Base-by-base conservation (phyloP, 495 filamentous ascomycete species). In the Tuber microsphaerosporum region DNA sequence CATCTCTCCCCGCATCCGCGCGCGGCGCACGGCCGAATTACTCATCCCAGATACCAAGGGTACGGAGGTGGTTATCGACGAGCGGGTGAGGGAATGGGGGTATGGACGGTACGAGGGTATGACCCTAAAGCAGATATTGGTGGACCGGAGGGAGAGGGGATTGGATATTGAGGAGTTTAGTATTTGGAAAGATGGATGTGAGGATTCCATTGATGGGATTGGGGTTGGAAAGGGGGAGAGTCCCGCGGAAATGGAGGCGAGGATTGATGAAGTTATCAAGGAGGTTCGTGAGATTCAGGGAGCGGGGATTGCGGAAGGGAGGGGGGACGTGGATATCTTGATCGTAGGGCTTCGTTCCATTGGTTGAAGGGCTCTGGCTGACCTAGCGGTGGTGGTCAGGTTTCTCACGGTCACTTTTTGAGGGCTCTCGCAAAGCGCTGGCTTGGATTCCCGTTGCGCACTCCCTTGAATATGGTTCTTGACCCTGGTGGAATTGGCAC, bases 81-180 rank as follows among this genome's bases (percentile, higher is more conserved):
- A 94, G 75, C 89, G 91, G 71, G 89, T 97, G 42, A 87, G 91
- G 19, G 94, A 99, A 83, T 99, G 94, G 94, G 93, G 97, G 84
- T 99, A 99, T 80, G 95, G 95, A 17, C 89, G 92, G 77, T 99
- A 98, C 82, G 95, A 99, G 83, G 95, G 95, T 2, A 89, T 97
- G 83, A 96, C 92, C 10, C 91, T 88, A 73, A 83, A 87, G 22
- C 84, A 92, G 81, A 97, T 98, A 80, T 82, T 87, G 39, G 85
- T 88, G 72, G 75, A 87, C 73, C 86, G 93, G 45, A 88, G 86
- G 82, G 83, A 87, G 77, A 83, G 91, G 76, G 87, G 89, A 4
- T 83, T 93, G 43, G 89, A 91, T 78, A 70, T 48, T 19, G 85
- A 89, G 72, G 74, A 82, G 44, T 97, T 92, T 89, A 90, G 94